phyloP scores from a whole-genome alignment of 2,329 filamentous ascomycete species.

The Penicillium sp. region DNA sequence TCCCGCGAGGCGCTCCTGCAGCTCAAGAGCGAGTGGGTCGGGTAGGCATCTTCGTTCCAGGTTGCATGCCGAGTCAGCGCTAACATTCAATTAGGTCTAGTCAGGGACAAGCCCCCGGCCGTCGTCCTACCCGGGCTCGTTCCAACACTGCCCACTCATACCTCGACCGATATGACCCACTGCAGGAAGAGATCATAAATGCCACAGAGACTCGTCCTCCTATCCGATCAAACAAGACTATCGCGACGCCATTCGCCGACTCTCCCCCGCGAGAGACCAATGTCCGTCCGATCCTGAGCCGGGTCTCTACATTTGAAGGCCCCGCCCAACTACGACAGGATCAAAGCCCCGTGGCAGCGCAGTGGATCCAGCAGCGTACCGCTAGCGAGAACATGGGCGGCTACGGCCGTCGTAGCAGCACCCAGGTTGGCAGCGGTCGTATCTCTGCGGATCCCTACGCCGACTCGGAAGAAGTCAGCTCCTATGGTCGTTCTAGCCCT shows the following conservation, averaged over 20 bases:
- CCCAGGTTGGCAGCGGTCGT: conserved; percentile 47
- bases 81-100: conserved; percentile 13
- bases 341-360: conserved; percentile 48
- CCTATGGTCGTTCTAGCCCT: conserved; percentile 51
- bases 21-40: conserved; percentile 67
- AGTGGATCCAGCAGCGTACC: conserved; percentile 50
- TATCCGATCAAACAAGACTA: conserved; percentile 50
- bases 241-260: conserved; percentile 37
- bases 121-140: conserved; percentile 55
- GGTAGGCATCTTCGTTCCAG: conserved; percentile 44
- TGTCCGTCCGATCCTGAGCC: conserved; percentile 50
- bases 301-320: conserved; percentile 62
- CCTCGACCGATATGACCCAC: conserved; percentile 58
- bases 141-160: conserved; percentile 67
- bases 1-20: conserved; percentile 79
- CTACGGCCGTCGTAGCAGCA: conserved; percentile 44
- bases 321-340: conserved; percentile 56
- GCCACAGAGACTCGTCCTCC: conserved; percentile 53
- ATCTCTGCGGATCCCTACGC: conserved; percentile 48
- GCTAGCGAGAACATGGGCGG: conserved; percentile 57
- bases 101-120: conserved; percentile 31
- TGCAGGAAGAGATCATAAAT: conserved; percentile 56
- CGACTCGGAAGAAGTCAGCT: conserved; percentile 53
- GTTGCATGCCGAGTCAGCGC: conserved; percentile 4
- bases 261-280: conserved; percentile 44